Evolutionary conservation across 2,329 filamentous ascomycete genomes (phyloP), one percentile per base, ranked within the genome.

Genomic region (Pseudogymnoascus sp.): DNA sequence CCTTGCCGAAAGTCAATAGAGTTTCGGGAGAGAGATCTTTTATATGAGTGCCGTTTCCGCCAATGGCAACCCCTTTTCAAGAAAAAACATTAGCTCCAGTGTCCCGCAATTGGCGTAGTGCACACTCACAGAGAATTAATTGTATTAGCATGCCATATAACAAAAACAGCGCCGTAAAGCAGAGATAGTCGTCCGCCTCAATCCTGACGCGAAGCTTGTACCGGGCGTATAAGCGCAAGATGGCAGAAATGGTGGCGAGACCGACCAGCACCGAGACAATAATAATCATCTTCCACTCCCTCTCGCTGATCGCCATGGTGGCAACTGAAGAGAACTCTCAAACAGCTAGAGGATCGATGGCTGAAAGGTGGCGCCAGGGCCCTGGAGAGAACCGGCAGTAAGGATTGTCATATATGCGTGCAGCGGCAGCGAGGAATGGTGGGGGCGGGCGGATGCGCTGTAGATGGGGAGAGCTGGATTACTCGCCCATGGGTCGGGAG

Each of bases 341-440:
- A 57, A 57, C 51, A 34, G 6, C 51, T 19, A 34, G 51, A 57
- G 8, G 25, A 3, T 57, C 5, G n/a, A 57, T 57, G 51, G 51
- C 28, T 57, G n/a, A 23, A 31, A 16, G 48, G 48, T 54, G 51
- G 51, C 51, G 28, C 51, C 28, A 31, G 51, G 48, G 25, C 25
- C 25, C 51, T 57, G 51, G 25, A 11, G 51, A 57, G 51, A 57
- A 34, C 51, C 51, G 51, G 51, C 25, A 34, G 51, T 34, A 34
- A 14, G 51, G 25, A 57, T 57, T 48, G 51, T 57, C 51, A 57
- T 57, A 57, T 57, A 57, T 57, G 51, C 25, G 25, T 57, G 25
- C 25, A 10, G 51, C 25, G 51, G 51, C 51, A 57, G n/a, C 28
- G 28, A 19, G 10, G 23, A 28, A 34, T 13, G 11, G n/a, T 19